These are phyloP conservation scores for Plasmodium inui DNA, from an alignment of 169 alveolate species.

Conservation along the genomic window DNA sequence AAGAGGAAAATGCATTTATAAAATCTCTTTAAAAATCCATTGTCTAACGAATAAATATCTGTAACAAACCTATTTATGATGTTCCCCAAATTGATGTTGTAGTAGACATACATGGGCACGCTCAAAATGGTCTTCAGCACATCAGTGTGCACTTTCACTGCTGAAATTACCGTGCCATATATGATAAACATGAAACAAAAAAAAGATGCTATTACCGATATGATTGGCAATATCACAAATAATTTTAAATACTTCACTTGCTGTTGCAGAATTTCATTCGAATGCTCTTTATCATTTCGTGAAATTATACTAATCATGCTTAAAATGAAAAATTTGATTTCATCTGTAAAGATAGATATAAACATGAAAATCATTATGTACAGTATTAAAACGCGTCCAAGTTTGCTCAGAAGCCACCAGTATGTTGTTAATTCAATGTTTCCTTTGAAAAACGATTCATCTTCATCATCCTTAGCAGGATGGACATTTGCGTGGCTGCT, in stretches of 20 bases:
- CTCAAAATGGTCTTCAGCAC: slow-evolving; percentile 52
- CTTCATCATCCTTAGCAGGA: slow-evolving; percentile 5
- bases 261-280: slow-evolving; percentile 18
- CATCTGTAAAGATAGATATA: slow-evolving; percentile 57
- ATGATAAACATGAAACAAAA: slow-evolving; percentile 31
- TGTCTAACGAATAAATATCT: slow-evolving; percentile 77
- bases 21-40: slow-evolving; percentile 78
- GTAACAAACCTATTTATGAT: slow-evolving; percentile 78
- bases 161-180: slow-evolving; percentile 77
- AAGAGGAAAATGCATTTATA: slow-evolving; percentile 70
- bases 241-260: slow-evolving; percentile 25
- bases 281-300: slow-evolving; percentile 23
- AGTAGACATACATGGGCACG: slow-evolving; percentile 78
- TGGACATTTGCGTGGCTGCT: neutral
- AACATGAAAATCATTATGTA: slow-evolving; percentile 38
- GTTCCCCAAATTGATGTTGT: slow-evolving; percentile 78
- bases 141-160: slow-evolving; percentile 74
- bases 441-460: slow-evolving; percentile 48
- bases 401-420: slow-evolving; percentile 18
- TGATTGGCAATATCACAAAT: slow-evolving; percentile 43
- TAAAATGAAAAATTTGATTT: slow-evolving; percentile 47
- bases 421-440: slow-evolving; percentile 21
- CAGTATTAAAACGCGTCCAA: slow-evolving; percentile 31
- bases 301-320: slow-evolving; percentile 60
- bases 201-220: slow-evolving; percentile 43